Base-by-base conservation (phyloP, 371 early-diverging fungal species). In the Mucor plumbeus region DNA sequence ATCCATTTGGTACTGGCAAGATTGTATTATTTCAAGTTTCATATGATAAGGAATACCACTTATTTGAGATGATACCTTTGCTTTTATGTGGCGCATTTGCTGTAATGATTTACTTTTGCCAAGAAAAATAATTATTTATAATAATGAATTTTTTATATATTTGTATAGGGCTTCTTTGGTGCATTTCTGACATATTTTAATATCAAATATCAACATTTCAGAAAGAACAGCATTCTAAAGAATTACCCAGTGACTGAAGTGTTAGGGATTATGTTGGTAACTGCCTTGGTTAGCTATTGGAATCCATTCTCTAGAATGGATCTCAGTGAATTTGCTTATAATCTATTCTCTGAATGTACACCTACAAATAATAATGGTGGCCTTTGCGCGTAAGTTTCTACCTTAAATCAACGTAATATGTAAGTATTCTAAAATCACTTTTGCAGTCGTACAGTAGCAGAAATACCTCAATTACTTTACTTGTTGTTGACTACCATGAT, bases 1-100 rank as follows among this genome's bases (percentile, higher is more conserved):
- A 96, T 70, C 97, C 97, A 4, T 95, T 95, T 70, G 85, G 95
- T 26, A 91, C 94, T 5, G 96, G 95, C 33, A 94, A 95, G 72
- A 84, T 95, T 39, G 96, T 96, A 7, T 78, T 94, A 80, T 97
- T 95, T 80, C 95, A 97, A 79, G 96, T 94, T 6, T 78, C 86
- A 1, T 95, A 96, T 73, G 88, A 91, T 60, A 85, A 90, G 63
- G 91, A 91, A 40, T 98, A 95, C 89, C 92, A 92, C 62, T 76
- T 89, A 43, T 96, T 96, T 73, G 98, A 98, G 77, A 57, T 95
- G 26, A 60, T 92, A n/a, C 89, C 90, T 39, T 95, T 95, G 71
- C 73, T 90, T 9, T 33, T 95, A 3, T 74, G 95, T 15, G 98
- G 97, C 8, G 78, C 91, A 6, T 87, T 94, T 70, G 95, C 97